Base-by-base conservation (phyloP, 1,284 basidiomycete species). In the Trichosporon coremiiforme region DNA sequence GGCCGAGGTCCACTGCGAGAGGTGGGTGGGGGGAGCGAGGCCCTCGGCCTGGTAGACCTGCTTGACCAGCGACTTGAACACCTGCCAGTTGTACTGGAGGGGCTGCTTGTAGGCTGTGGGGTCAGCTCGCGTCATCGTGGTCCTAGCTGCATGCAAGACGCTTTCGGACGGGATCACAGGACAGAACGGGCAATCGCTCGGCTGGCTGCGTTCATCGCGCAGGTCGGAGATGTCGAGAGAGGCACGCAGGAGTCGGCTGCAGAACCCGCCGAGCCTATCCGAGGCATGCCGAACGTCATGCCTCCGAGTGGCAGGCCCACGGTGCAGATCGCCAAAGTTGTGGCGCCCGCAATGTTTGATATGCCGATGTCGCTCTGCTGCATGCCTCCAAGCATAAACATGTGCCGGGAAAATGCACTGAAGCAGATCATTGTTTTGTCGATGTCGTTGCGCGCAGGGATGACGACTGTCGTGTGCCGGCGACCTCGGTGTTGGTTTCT, bases 1-100 rank as follows among this genome's bases (percentile, higher is more conserved):
- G 17, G 90, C 91, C 69, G 86, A 85, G 62, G 87, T 85, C 83
- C 94, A 84, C 68, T 89, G 85, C 47, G 86, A 83, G 66, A 92
- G 71, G 31, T 89, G 89, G 15, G 87, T 87, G 25, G 95, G 96
- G 17, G 93, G 93, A 65, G 91, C 89, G 67, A 98, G 88, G 71
- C 89, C 88, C 85, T 98, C 96, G 64, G 90, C 89, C 74, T 92
- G 84, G 86, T 98, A 98, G 71, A 98, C 89, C 81, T 96, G 93
- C 85, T 95, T 95, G 75, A 90, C 84, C 75, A 98, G 81, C 79
- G 95, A 93, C 71, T 90, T 89, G 65, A 90, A 87, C 70, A 98
- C 93, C 70, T 91, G 86, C 68, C 91, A 85, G 86, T 95, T 95
- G 87, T 94, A 95, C 35, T 89, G 76, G 67, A 95, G 76, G 17